Evolutionary conservation across 2,329 filamentous ascomycete genomes (phyloP).

Genomic region (Phyllosticta paracitricarpa): DNA sequence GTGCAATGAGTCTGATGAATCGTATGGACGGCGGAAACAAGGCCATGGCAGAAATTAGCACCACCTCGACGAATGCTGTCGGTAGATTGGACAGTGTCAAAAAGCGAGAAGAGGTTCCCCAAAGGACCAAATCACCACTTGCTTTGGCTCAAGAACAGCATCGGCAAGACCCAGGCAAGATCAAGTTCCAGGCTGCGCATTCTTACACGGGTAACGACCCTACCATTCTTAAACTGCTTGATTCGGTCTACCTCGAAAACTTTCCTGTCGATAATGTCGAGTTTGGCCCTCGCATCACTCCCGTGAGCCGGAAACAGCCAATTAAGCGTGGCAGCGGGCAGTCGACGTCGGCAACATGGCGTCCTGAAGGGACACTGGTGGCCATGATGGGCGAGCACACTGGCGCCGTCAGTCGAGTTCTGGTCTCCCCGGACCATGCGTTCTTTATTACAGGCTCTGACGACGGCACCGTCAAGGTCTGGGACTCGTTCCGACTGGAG

Average conservation of each 20-base stretch:
- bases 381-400: constrained; percentile 84
- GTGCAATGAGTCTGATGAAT: constrained; percentile 51
- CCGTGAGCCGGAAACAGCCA: constrained; percentile 46
- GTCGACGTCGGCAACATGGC: constrained; percentile 56
- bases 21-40: constrained; percentile 46
- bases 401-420: constrained; percentile 69
- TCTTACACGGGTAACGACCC: constrained; percentile 74
- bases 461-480: constrained; percentile 82
- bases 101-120: constrained; percentile 22
- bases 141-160: constrained; percentile 21
- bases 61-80: constrained; percentile 53
- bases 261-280: constrained; percentile 52
- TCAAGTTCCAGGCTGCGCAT: constrained; percentile 56
- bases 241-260: constrained; percentile 68
- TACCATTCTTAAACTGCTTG: constrained; percentile 54
- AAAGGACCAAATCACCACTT: constrained; percentile 19
- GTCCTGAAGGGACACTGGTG: constrained; percentile 71
- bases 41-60: constrained; percentile 54
- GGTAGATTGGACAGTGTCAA: constrained; percentile 50
- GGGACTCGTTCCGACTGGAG: constrained; percentile 85
- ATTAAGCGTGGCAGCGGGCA: constrained; percentile 47
- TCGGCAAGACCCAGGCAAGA: constrained; percentile 22
- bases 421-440: constrained; percentile 76
- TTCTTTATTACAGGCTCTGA: constrained; percentile 94
- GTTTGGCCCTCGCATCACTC: constrained; percentile 71